These are phyloP conservation scores for Lepidium sativum DNA, from an alignment of 345 rosid species.

Conservation along the genomic window DNA sequence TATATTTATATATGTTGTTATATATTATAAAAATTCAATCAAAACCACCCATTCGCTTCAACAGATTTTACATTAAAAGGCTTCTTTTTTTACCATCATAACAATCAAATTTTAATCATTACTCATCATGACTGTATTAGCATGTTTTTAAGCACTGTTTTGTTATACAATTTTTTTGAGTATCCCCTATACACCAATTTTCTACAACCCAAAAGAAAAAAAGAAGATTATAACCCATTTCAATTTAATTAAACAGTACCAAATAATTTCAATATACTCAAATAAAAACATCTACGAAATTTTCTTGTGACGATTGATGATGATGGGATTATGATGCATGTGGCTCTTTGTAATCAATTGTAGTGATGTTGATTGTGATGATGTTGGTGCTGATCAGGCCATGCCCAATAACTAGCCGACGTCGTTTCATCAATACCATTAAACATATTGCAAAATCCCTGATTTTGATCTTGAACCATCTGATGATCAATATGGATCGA, in stretches of 20 bases:
- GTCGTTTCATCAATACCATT: conserved; percentile 66
- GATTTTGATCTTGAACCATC: conserved; percentile 54
- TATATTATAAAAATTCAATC: too few relatives aligned
- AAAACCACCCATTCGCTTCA: too few relatives aligned
- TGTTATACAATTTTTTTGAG: conserved; percentile 10
- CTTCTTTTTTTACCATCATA: too few relatives aligned
- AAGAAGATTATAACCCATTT: neutral
- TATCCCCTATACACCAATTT: conserved; percentile 30
- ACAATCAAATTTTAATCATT: neutral
- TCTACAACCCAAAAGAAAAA: conserved; percentile 20
- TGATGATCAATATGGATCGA: conserved; percentile 39
- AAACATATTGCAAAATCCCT: conserved; percentile 57
- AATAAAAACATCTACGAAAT: conserved; percentile 1
- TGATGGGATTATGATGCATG: neutral
- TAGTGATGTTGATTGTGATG: conserved; percentile 36
- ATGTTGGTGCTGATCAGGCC: conserved; percentile 58
- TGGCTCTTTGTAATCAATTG: conserved; percentile 12
- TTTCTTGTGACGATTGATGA: conserved; percentile 6
- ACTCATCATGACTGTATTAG: too few relatives aligned
- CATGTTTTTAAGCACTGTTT: too few relatives aligned
- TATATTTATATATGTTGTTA: too few relatives aligned
- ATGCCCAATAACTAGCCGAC: conserved; percentile 52
- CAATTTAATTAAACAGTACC: conserved; percentile 2
- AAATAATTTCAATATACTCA: conserved; percentile 16
- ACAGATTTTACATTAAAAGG: too few relatives aligned